Evolutionary conservation across 2,329 filamentous ascomycete species (phyloP), one percentile per base, ranked within the genome.

Genomic region (Xylaria sp.): DNA sequence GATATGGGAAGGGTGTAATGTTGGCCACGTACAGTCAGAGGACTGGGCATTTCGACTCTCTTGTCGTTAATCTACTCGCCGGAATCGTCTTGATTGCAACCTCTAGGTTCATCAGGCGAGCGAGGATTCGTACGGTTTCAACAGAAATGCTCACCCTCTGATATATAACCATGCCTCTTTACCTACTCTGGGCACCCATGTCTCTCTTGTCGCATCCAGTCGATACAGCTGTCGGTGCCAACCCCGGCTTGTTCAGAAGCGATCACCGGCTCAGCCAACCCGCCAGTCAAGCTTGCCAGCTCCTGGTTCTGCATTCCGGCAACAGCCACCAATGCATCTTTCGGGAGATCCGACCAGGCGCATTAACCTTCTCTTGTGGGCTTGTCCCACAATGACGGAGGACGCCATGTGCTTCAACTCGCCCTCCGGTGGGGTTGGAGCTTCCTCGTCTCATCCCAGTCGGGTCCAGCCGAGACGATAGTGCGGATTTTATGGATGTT

Each of bases 401-500:
- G 83, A 77, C 84, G 83, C 84, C 84, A 83, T 77, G 70, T 61
- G 70, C 66, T 71, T 70, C 74, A 71, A 66, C 67, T 69, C 70
- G 66, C 67, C 58, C 69, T 69, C 47, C 51, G 64, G 74, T 66
- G 67, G n/a, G n/a, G 63, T 70, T 66, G 71, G 71, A 69, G 74
- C 38, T 72, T 79, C 70, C 87, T 87, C 84, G 69, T 63, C 66
- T 69, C 69, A 71, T 69, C 70, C 73, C 69, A 78, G 83, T 86
- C 73, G 72, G 70, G 57, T 61, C 60, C 63, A 59, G 66, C 59
- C 68, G 81, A 84, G 86, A 88, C 74, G 84, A 86, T 50, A 85
- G 82, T 81, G 87, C 92, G 92, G 87, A 87, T 96, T 97, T 97
- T 96, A 84, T 83, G 84, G 92, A 96, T 89, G 92, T 94, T 87